Evolutionary conservation across 2,329 filamentous ascomycete species (phyloP), one percentile per base, ranked within the genome.

Genomic region (Colletotrichum shisoi): DNA sequence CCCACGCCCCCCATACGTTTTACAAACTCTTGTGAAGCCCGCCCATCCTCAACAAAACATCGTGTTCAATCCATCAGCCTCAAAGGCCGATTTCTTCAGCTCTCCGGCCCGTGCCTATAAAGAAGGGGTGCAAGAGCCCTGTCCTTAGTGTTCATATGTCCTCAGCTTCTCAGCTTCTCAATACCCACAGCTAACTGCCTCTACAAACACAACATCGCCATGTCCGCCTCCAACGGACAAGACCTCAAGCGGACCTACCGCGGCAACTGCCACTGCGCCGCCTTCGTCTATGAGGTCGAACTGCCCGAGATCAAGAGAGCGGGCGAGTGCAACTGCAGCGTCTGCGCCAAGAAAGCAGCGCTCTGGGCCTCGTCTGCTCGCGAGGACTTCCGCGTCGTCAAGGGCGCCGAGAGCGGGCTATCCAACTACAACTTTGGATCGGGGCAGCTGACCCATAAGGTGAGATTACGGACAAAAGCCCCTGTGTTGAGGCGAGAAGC

Each of bases 251-350:
- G 78, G 69, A 81, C 80, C 15, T 84, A 87, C 74, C 79, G 84
- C 24, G 85, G 84, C 74, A 87, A 84, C 74, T 88, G 85, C 78
- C 85, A 87, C 74, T 88, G 85, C 74, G 81, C 79, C 6, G 78
- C 80, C 45, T 85, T 84, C 70, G 77, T 85, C 69, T 88, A 82
- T 73, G 83, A 84, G 72, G 72, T 80, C 61, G 74, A 78, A 3
- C 52, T 87, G 13, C 85, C 87, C 24, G 85, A 90, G 73, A 81
- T 91, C 68, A 86, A 85, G 52, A 75, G 80, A 4, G 82, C 81
- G 6, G 73, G 76, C 4, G 81, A 85, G 72, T 90, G 90, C 77
- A 88, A 89, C 76, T 92, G 90, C 78, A 90, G 87, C 77, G 85
- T 90, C 70, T 90, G 89, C 74, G 72, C 70, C 71, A 84, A 80